Conservation (phyloP, 2,329 filamentous ascomycete genomes). For the Monosporascus sp. region DNA sequence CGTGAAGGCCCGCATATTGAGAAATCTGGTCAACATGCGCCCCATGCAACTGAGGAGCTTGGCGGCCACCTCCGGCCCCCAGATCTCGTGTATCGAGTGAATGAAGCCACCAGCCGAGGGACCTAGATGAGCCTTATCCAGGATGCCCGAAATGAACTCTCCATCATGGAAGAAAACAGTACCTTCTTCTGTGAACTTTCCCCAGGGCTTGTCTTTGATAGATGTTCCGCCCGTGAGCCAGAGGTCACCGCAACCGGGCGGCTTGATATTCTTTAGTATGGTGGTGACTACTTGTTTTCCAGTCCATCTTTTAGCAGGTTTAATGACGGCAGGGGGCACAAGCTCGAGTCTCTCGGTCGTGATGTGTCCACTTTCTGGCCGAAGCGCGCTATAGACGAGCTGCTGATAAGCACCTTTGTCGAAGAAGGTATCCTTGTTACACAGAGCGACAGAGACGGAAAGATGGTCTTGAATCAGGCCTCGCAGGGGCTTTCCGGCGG, state of each 20-base stretch:
- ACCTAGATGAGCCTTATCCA: slow-evolving; percentile 94
- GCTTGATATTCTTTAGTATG: slow-evolving; percentile 86
- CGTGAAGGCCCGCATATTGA: slow-evolving; percentile 92
- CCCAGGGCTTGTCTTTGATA: slow-evolving; percentile 77
- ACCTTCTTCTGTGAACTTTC: slow-evolving; percentile 67
- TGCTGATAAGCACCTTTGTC: slow-evolving; percentile 85
- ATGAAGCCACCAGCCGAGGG: slow-evolving; percentile 81
- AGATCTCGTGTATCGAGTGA: slow-evolving; percentile 88
- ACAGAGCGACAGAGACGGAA: slow-evolving; percentile 86
- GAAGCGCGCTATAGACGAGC: slow-evolving; percentile 82
- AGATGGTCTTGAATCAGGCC: slow-evolving; percentile 98
- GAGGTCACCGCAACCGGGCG: slow-evolving; percentile 67
- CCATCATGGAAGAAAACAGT: slow-evolving; percentile 79
- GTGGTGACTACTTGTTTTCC: slow-evolving; percentile 95
- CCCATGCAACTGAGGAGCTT: slow-evolving; percentile 86
- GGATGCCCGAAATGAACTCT: slow-evolving; percentile 81
- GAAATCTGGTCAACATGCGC: slow-evolving; percentile 78
- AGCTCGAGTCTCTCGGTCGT: slow-evolving; percentile 76
- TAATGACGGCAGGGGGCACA: slow-evolving; percentile 74
- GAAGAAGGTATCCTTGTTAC: slow-evolving; percentile 88
- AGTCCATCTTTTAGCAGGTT: slow-evolving; percentile 80
- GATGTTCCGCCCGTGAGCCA: slow-evolving; percentile 76
- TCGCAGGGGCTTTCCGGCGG: slow-evolving; percentile 85
- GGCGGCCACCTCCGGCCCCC: slow-evolving; percentile 81
- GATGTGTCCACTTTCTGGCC: slow-evolving; percentile 87